phyloP scores from a whole-genome alignment of 139 green algal genomes.

The Tetradesmus lagerheimii region DNA sequence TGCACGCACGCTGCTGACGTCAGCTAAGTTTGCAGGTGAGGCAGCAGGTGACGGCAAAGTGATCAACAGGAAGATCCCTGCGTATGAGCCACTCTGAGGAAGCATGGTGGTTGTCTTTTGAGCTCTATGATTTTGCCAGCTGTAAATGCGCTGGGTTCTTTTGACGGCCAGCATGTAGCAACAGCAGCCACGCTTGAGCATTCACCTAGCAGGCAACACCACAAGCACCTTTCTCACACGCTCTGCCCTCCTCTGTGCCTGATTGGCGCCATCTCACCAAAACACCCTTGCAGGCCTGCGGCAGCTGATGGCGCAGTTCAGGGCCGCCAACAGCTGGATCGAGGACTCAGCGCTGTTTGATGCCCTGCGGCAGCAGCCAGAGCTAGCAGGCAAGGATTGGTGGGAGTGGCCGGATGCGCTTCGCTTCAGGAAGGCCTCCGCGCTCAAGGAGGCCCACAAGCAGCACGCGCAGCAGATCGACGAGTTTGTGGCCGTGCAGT shows the following conservation, averaged over 20 bases:
- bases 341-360: constrained; percentile 94
- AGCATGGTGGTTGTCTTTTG: too few species aligned
- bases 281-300: constrained; percentile 50
- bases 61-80: too few species aligned
- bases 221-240: too few species aligned
- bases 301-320: constrained; percentile 64
- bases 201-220: too few species aligned
- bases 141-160: too few species aligned
- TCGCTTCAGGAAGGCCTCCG: constrained; percentile 54
- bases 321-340: constrained; percentile 86
- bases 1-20: constrained; percentile 68
- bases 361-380: constrained; percentile 62
- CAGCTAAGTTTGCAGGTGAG: constrained; percentile 41
- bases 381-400: constrained; percentile 78
- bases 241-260: too few species aligned
- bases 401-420: constrained; percentile 92
- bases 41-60: too few species aligned
- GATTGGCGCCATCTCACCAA: too few species aligned
- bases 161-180: too few species aligned
- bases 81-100: too few species aligned
- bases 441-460: constrained; percentile 60
- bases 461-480: constrained; percentile 79
- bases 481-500: constrained; percentile 93
- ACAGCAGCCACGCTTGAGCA: too few species aligned
- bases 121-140: too few species aligned